Evolutionary conservation across 2,329 filamentous ascomycete genomes (phyloP), one percentile per base, ranked within the genome.

Genomic region (Paraconiothyrium brasiliense): DNA sequence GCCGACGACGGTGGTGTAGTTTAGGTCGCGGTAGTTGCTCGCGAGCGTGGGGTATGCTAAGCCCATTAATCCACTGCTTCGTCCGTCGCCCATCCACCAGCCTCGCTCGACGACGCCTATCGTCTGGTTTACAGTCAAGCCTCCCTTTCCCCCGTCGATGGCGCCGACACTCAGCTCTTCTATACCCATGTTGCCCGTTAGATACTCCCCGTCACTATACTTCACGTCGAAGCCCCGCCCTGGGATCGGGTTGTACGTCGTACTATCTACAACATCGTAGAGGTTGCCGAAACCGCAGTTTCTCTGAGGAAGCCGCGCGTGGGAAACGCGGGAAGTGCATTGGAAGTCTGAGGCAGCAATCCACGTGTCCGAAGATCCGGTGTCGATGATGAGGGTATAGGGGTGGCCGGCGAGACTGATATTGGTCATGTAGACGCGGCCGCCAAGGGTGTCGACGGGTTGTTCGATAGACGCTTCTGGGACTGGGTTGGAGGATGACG

Each of bases 381-480:
- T 72, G 49, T 75, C 73, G 52, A 75, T 64, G 10, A 75, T 70
- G 41, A 74, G 54, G 6, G 67, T 68, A 48, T 73, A 72, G 5
- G 58, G 22, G 2, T 58, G 41, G 9, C 20, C 52, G 16, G 59
- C 66, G 22, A 75, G 48, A 2, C 67, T 70, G n/a, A 74, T 57
- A 32, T 67, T 68, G n/a, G 68, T 68, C 64, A 75, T 71, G 59
- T 76, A 76, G 13, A 76, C 68, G 32, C 73, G 64, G 14, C 73
- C 70, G 7, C 68, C 69, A 1, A 75, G 54, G 20, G 71, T 73
- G 48, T 66, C 52, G 30, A 76, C 63, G 30, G 61, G 43, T 52
- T 72, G 66, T 43, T 70, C 62, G 35, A 67, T 47, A 20, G 55
- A n/a, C 7, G 61, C 66, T 13, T 43, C n/a, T n/a, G 37, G 9